Evolutionary conservation across 176 grass and related monocot species (phyloP), one percentile per base, ranked within the genome.

Genomic region (Calamus simplicifolius): DNA sequence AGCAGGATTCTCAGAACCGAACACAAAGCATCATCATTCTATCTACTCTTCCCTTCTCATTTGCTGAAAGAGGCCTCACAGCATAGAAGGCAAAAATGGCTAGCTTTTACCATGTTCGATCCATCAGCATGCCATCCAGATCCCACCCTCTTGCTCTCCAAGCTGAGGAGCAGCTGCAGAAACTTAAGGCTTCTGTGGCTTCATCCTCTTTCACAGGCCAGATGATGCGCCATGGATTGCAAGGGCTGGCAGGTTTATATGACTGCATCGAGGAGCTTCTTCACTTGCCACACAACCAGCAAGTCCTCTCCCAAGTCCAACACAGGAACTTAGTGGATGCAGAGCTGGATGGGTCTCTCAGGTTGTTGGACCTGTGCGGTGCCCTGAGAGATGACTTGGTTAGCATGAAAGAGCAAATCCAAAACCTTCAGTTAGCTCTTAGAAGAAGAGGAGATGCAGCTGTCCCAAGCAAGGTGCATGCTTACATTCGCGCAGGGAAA

Each of bases 251-350:
- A 70, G 29, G 25, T 54, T 51, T 88, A 16, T 73, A 80, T 54
- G 16, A 6, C 26, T 51, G 25, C 48, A 68, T 76, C 14, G 57
- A 79, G 49, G 54, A 71, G 51, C 38, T 74, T 16, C 49, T 81
- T 4, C 59, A 64, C 74, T 58, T 66, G 31, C 76, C 64, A 1
- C 67, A 77, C 67, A 88, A 70, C 70, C 74, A 79, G 52, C 69
- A 29, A 15, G 59, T 15, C 56, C 67, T 88, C 29, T 67, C 57
- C 19, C 60, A 66, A 2, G 8, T 25, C 14, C 6, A 63, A 61
- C 81, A 89, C 57, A 72, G 69, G 38, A 73, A 66, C 31, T 69
- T 53, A 21, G 30, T 87, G 16, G 80, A 93, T 62, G 56, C 59
- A 27, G 79, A 83, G 57, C 72, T 83, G 21, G 85, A 50, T 49